Base-by-base conservation (phyloP, 2,329 filamentous ascomycete species). In the Sclerotinia glacialis region DNA sequence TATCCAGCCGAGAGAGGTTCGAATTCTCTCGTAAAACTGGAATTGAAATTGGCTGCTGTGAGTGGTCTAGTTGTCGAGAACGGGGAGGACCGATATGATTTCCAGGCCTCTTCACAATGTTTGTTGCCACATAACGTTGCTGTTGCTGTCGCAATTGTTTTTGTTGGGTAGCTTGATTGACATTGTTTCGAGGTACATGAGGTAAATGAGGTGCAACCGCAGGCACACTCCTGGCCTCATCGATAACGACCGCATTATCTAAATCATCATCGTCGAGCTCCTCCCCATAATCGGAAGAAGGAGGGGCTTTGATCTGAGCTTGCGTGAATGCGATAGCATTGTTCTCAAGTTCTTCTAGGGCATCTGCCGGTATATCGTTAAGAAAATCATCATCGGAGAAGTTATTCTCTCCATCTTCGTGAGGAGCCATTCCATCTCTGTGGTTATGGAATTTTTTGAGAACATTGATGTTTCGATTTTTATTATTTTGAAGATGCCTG, bases 321-420 rank as follows among this genome's bases (percentile, higher is more conserved):
- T 77, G 76, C 5, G 86, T 89, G 71, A 82, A 82, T 71, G 84
- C 83, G 70, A 89, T 85, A 49, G 87, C 87, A 73, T 84, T 83
- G 72, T 84, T 83, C 74, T 90, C 87, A 69, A 90, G 83, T 74
- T 88, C 85, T 71, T 85, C 81, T 4, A 89, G 78, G 56, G 80
- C 80, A 69, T 83, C 82, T 69, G 83, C 80, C 70, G 86, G 84
- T 52, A 89, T 78, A 50, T 83, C 80, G 75, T 89, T 86, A 71
- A 90, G 80, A 68, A 82, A 86, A 74, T 88, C 86, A 74, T 89
- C 87, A 74, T 89, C 87, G 67, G 82, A 85, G 74, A 86, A 89
- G 69, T 85, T 83, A 78, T 87, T 85, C 78, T 83, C 83, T 60
- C 74, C 76, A 64, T 76, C 73, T 58, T 69, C 69, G 67, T 69